A percentile compares a stretch with the other conserved stretches of the same genome.
These are phyloP conservation scores for Salix exigua DNA, from an alignment of 345 rosid genomes.

Conservation along the genomic window DNA sequence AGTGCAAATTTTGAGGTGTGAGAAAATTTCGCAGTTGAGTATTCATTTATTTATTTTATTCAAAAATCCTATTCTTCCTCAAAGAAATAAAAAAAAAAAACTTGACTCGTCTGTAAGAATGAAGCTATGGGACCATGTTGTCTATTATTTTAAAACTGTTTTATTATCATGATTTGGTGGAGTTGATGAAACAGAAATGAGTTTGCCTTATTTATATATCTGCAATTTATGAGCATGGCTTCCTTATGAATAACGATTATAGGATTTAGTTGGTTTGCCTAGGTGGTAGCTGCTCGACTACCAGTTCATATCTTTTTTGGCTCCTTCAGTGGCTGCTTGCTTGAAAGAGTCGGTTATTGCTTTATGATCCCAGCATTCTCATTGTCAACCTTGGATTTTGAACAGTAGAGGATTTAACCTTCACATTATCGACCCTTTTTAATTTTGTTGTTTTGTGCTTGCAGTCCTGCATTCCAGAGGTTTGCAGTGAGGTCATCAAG, in stretches of 20 bases:
- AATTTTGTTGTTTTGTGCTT: background rate
- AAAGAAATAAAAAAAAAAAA: background rate
- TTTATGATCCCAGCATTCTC: background rate
- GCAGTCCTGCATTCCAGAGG: constrained; percentile 78
- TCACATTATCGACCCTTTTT: background rate
- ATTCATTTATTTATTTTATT: background rate
- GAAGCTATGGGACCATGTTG: too few species aligned
- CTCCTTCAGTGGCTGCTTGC: background rate
- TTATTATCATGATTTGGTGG: background rate
- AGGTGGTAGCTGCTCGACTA: background rate
- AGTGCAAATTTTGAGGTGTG: background rate
- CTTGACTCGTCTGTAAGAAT: background rate
- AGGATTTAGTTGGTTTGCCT: background rate
- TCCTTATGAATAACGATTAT: background rate
- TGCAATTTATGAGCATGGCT: background rate
- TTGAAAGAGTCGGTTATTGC: background rate
- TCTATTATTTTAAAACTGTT: background rate
- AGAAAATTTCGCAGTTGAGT: background rate
- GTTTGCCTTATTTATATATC: background rate
- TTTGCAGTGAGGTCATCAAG: constrained; percentile 83
- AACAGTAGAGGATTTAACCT: background rate
- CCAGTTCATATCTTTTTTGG: background rate
- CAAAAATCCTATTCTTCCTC: background rate
- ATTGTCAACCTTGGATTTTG: background rate
- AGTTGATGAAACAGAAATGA: background rate